These are phyloP conservation scores for Colletotrichum navitas DNA, from an alignment of 2,329 filamentous ascomycete genomes.

Conservation along the genomic window DNA sequence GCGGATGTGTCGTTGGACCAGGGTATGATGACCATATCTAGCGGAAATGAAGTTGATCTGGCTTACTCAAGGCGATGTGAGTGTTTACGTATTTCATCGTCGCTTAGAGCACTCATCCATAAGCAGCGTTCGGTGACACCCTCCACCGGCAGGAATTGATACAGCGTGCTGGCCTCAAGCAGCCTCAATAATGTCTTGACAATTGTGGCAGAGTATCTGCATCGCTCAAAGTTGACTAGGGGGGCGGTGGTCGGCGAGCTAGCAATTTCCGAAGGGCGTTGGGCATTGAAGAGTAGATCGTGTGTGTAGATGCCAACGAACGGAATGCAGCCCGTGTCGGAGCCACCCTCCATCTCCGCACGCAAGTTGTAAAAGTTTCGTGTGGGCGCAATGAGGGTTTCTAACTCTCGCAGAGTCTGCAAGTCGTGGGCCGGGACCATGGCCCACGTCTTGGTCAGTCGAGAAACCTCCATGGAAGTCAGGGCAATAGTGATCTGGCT, in stretches of 20 bases:
- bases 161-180: constrained; percentile 82
- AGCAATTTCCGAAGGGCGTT: constrained; percentile 81
- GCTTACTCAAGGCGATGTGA: constrained; percentile 63
- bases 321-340: constrained; percentile 81
- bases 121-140: constrained; percentile 84
- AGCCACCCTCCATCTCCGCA: constrained; percentile 80
- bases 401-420: constrained; percentile 75
- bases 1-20: not conserved
- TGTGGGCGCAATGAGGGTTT: constrained; percentile 79
- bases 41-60: not conserved
- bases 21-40: not conserved
- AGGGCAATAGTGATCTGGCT: constrained; percentile 84
- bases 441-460: constrained; percentile 78
- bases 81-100: constrained; percentile 77
- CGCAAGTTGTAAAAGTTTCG: constrained; percentile 83
- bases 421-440: constrained; percentile 75
- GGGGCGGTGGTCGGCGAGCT: constrained; percentile 75
- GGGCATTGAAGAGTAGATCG: constrained; percentile 84
- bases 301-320: constrained; percentile 89
- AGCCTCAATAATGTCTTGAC: constrained; percentile 84
- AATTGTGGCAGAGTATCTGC: constrained; percentile 79
- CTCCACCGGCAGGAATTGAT: constrained; percentile 80
- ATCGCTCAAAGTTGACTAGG: constrained; percentile 86
- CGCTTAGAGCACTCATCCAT: constrained; percentile 84
- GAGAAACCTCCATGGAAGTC: constrained; percentile 77